Evolutionary conservation across 805 yeast species (phyloP).

Genomic region (Pichia pseudocactophila): DNA sequence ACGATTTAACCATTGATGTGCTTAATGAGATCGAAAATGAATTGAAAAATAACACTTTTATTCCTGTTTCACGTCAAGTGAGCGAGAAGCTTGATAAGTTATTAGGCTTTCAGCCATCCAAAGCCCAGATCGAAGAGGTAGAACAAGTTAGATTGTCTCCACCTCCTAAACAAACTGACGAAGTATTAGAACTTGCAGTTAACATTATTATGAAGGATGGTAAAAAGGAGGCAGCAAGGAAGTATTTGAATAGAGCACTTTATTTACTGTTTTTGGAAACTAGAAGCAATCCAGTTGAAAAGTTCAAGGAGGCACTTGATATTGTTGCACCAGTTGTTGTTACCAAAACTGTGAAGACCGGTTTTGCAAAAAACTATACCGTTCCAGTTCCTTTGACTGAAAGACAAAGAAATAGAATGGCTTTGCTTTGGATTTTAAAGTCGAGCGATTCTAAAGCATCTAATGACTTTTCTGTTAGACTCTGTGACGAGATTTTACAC

Average conservation of each 20-base stretch:
- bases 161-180: slow-evolving; percentile 57
- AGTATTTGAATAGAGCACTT: slow-evolving; percentile 63
- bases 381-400: slow-evolving; percentile 78
- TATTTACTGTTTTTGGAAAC: slow-evolving; percentile 67
- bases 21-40: slow-evolving; percentile 25
- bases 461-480: slow-evolving; percentile 74
- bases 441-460: slow-evolving; percentile 74
- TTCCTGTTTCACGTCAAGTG: slow-evolving; percentile 14
- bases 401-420: slow-evolving; percentile 78
- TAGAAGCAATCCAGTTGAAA: slow-evolving; percentile 71
- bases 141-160: slow-evolving; percentile 40
- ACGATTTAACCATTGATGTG: slow-evolving; percentile 23
- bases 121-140: slow-evolving; percentile 53
- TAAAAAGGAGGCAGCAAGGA: slow-evolving; percentile 72
- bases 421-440: slow-evolving; percentile 86
- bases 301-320: slow-evolving; percentile 68
- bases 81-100: slow-evolving; percentile 14
- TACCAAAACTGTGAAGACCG: slow-evolving; percentile 68
- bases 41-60: slow-evolving; percentile 18
- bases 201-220: slow-evolving; percentile 92
- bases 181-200: slow-evolving; percentile 67
- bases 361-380: slow-evolving; percentile 72
- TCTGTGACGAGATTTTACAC: slow-evolving; percentile 80
- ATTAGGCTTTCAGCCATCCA: slow-evolving; percentile 47
- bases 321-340: slow-evolving; percentile 77